Base-by-base conservation (phyloP, 1,139 yeast species). In the Nakaseomyces nivariensis region DNA sequence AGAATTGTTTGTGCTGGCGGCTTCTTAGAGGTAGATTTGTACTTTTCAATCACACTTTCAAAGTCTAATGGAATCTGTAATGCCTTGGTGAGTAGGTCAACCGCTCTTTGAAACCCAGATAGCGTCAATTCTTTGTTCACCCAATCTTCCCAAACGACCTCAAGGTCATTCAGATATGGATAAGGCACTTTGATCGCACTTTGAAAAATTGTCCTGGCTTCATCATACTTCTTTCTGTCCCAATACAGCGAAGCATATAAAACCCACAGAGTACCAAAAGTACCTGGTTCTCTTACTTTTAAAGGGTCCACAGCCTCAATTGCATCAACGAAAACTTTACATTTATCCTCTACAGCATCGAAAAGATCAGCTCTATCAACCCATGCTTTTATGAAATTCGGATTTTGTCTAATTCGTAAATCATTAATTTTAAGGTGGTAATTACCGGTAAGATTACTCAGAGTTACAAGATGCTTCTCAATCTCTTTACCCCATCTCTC, bases 131-230 rank as follows among this genome's bases (percentile, higher is more conserved):
- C 87, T 29, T 52, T 51, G 8, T 54, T 50, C 25, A 85, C 73
- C 96, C 97, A 89, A 41, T 73, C 75, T 32, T 78, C 70, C 74
- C 89, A 87, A 3, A 88, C 65, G 3, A 75, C 75, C 1, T 83
- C 86, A 40, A 88, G 67, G 53, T 88, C 96, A 34, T 78, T 78
- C 1, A 79, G 71, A 22, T 74, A 68, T 32, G 72, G 75, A 65
- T 75, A 88, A 10, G 89, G 90, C 0, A 92, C 92, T 49, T 81
- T 79, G 1, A 79, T 71, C 0, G 94, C 84, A 52, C 82, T 82
- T 40, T 79, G 77, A 51, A 75, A 77, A 11, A 89, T 77, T 11
- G 76, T 70, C 54, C 85, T 69, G 0, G 94, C 88, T 0, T 88
- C 78, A 36, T 73, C 75, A 34, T 74, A 64, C 57, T 85, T 86